These are phyloP conservation scores for Hypoxylon fragiforme DNA, from an alignment of 495 filamentous ascomycete species.

Conservation along the genomic window DNA sequence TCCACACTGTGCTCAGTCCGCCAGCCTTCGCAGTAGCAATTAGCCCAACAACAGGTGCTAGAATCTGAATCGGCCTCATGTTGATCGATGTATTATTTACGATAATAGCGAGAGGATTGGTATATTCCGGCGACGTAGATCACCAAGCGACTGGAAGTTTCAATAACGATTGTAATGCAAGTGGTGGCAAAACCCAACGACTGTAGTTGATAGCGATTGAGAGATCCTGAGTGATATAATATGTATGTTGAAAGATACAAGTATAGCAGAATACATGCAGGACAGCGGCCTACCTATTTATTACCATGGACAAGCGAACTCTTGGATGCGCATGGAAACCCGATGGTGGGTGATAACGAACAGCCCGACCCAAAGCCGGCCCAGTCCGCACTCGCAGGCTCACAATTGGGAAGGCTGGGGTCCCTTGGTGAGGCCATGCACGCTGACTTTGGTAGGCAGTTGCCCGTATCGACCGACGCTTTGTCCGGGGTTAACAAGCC, in stretches of 20 bases:
- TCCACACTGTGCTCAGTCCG: constrained; percentile 30
- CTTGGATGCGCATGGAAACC: constrained; percentile 25
- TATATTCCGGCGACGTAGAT: constrained; percentile 15
- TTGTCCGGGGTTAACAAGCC: constrained; percentile 28
- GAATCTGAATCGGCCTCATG: constrained; percentile 43
- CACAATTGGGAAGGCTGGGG: constrained; percentile 25
- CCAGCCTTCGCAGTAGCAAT: constrained; percentile 38
- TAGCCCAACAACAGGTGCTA: constrained; percentile 42
- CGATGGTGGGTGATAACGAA: constrained; percentile 30
- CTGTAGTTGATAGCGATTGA: constrained; percentile 32
- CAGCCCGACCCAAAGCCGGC: constrained; percentile 29
- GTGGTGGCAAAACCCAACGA: constrained; percentile 32
- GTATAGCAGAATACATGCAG: constrained; percentile 14
- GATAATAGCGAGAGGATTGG: constrained; percentile 24
- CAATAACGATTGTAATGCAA: constrained; percentile 36
- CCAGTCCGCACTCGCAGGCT: constrained; percentile 32
- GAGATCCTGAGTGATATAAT: constrained; percentile 31
- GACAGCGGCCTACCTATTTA: constrained; percentile 35
- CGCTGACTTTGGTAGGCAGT: constrained; percentile 19
- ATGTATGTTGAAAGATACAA: constrained; percentile 16
- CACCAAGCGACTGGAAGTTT: constrained; percentile 30
- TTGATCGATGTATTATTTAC: constrained; percentile 27
- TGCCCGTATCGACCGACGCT: constrained; percentile 26
- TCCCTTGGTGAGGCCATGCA: constrained; percentile 27
- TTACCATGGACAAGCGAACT: constrained; percentile 5